A percentile compares a stretch with the other conserved stretches of the same genome.
phyloP scores from a whole-genome alignment of 1,284 basidiomycete species.

The Abortiporus biennis region DNA sequence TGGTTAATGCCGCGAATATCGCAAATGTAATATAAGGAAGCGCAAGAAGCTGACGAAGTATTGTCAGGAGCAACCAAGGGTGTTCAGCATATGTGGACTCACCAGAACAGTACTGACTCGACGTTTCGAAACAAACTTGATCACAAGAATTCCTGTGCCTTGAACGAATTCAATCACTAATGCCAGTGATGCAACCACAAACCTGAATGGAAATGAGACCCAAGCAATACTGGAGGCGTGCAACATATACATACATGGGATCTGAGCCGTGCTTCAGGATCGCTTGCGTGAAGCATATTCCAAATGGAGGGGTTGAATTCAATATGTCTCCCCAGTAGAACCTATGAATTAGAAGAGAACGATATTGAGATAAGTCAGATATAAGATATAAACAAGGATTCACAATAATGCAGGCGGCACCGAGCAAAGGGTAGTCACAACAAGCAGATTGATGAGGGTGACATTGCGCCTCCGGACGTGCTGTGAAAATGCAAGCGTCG shows the following conservation, averaged over 20 bases:
- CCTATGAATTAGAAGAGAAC: constrained; percentile 6
- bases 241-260: constrained; percentile 13
- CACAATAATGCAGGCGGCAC: constrained; percentile 17
- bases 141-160: constrained; percentile 9
- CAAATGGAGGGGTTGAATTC: constrained; percentile 10
- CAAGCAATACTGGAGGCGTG: neutral
- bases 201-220: constrained; percentile 8
- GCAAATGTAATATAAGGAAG: constrained; percentile 16
- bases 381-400: neutral
- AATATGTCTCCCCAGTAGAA: constrained; percentile 12
- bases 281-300: constrained; percentile 16
- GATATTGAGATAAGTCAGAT: neutral
- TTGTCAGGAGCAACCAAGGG: neutral
- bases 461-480: constrained; percentile 11
- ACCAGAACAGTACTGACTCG: constrained; percentile 2
- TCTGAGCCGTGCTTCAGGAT: constrained; percentile 15
- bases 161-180: constrained; percentile 15
- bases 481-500: constrained; percentile 11
- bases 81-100: no score
- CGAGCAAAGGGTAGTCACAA: constrained; percentile 11
- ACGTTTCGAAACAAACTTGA: neutral
- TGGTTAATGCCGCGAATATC: constrained; percentile 10
- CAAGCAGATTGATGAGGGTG: constrained; percentile 14
- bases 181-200: constrained; percentile 14
- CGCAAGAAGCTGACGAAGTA: constrained; percentile 12